Conservation (phyloP, 805 yeast species). For the Spathaspora boniae region DNA sequence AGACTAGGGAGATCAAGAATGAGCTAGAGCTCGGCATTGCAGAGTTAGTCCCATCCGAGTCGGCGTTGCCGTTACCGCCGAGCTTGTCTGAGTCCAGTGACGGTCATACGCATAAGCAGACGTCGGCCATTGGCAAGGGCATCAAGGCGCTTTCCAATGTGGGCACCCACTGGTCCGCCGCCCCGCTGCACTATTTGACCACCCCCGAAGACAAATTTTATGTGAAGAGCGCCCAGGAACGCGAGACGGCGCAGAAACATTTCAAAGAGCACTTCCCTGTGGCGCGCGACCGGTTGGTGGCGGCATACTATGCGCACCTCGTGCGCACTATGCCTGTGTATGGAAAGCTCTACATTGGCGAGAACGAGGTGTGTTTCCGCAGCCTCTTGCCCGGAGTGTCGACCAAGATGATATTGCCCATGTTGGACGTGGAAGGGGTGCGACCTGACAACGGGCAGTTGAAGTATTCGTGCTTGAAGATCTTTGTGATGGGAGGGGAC, state of each 20-base stretch:
- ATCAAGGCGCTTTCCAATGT: slow-evolving; percentile 29
- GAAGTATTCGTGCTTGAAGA: slow-evolving; percentile 63
- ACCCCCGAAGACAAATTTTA: slow-evolving; percentile 42
- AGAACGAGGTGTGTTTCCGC: slow-evolving; percentile 69
- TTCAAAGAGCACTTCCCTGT: slow-evolving; percentile 65
- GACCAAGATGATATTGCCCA: slow-evolving; percentile 80
- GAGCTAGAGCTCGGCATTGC: too few relatives aligned
- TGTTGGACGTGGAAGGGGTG: slow-evolving; percentile 66
- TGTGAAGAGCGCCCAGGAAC: slow-evolving; percentile 42
- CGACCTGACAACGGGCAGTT: slow-evolving; percentile 66
- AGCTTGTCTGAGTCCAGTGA: too few relatives aligned
- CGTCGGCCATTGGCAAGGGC: slow-evolving; percentile 21
- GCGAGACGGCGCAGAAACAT: slow-evolving; percentile 48
- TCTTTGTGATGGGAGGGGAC: slow-evolving; percentile 71
- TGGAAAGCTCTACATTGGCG: slow-evolving; percentile 78
- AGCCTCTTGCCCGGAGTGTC: slow-evolving; percentile 74
- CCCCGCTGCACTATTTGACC: slow-evolving; percentile 59
- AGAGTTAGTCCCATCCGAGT: background rate
- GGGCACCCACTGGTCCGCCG: slow-evolving; percentile 50
- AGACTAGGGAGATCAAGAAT: background rate
- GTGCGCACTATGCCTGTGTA: slow-evolving; percentile 72
- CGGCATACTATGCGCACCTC: slow-evolving; percentile 69
- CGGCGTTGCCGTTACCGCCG: background rate
- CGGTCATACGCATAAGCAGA: slow-evolving; percentile 7
- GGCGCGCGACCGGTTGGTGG: slow-evolving; percentile 47